Evolutionary conservation across 192 early-diverging fungal genomes (phyloP), one percentile per base, ranked within the genome.

Genomic region (Funneliformis geosporum): DNA sequence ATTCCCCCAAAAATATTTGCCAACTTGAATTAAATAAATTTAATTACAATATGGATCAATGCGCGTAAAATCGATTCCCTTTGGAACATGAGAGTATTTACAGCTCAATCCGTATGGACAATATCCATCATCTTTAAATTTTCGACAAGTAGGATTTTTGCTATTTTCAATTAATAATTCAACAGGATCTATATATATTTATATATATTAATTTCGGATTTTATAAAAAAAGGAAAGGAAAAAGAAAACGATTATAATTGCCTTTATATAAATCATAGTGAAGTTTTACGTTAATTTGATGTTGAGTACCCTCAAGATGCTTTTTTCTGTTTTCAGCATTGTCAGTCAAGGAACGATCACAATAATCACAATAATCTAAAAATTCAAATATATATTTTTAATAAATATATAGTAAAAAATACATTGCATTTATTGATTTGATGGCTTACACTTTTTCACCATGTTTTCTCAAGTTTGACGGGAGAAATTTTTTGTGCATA

Each of bases 221-320:
- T 75, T n/a, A 55, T 28, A 67, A 39, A 47, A 7, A 42, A 59
- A 12, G 60, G 38, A 50, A n/a, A 8, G 69, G 39, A 2, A 21
- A 40, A 27, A 12, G 40, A 74, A 74, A 18, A 39, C 8, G 9
- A 46, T 16, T 62, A 9, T 50, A 39, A 1, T 77, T 83, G 80
- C 83, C 81, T 83, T 78, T 79, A 69, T 60, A 85, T 66, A 79
- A 82, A 33, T 85, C 85, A 61, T 86, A 86, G 73, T 86, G 83
- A 10, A 50, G 18, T 68, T 82, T 82, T 23, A 68, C 70, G 28
- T 82, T 84, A 27, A 55, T 60, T 44, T 80, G 61, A 73, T 86
- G 85, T 33, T 73, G 64, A n/a, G 67, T 33, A 16, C 85, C 85
- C 46, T 81, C 64, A 23, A 79, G 64, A 69, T 86, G 85, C 18